A percentile compares a stretch with the other conserved stretches of the same genome.
Conservation (phyloP, 2,329 filamentous ascomycete species). For the Talaromyces islandicus region DNA sequence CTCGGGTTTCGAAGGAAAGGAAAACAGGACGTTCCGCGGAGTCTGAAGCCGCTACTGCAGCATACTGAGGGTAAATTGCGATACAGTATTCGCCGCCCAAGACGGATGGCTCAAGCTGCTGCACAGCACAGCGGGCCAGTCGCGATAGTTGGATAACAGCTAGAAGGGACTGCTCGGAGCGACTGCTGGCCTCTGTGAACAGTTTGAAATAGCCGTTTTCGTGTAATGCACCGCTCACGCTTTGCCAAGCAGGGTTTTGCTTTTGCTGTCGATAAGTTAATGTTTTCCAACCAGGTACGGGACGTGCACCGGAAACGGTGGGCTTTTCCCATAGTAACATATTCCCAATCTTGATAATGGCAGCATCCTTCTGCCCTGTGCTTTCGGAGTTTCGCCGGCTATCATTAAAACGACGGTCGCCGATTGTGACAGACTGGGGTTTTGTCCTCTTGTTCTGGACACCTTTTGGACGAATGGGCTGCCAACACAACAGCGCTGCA, state of each 20-base stretch:
- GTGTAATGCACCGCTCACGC: conserved; percentile 85
- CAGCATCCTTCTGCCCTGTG: conserved; percentile 59
- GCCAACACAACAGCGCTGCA: conserved; percentile 47
- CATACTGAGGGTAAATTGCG: conserved; percentile 91
- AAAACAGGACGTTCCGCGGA: conserved; percentile 84
- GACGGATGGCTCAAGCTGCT: conserved; percentile 83
- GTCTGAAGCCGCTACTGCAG: conserved; percentile 64
- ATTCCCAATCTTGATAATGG: conserved; percentile 93
- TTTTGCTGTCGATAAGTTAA: conserved; percentile 52
- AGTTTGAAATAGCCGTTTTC: conserved; percentile 94
- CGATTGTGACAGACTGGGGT: conserved; percentile 40
- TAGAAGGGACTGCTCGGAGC: conserved; percentile 63
- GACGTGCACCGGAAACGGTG: conserved; percentile 31
- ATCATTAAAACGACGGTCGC: conserved; percentile 37
- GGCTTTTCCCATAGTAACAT: conserved; percentile 88
- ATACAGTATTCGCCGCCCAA: conserved; percentile 91
- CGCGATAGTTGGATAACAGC: conserved; percentile 83
- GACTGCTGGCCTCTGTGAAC: conserved; percentile 61
- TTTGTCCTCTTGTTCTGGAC: conserved; percentile 47
- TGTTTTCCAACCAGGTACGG: conserved; percentile 36
- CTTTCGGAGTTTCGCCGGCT: conserved; percentile 42
- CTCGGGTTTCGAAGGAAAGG: conserved; percentile 74
- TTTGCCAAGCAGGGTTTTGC: conserved; percentile 66
- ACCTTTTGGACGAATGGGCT: conserved; percentile 45
- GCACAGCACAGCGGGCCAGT: conserved; percentile 81